Conservation (phyloP, 345 rosid genomes). For the Brassica incana region DNA sequence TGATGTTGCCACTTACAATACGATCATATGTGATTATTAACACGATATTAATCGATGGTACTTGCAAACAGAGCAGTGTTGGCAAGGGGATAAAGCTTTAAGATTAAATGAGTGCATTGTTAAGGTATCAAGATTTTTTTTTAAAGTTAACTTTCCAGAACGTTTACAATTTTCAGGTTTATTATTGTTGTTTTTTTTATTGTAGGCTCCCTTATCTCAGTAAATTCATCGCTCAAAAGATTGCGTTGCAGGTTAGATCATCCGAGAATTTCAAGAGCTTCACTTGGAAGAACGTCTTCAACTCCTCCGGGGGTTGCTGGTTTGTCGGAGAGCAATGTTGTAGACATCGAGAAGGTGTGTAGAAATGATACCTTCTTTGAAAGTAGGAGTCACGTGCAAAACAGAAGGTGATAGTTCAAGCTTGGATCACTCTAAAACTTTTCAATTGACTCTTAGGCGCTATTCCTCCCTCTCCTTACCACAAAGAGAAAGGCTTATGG, state of each 20-base stretch:
- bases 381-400: too few species aligned
- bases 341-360: too few species aligned
- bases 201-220: constrained; percentile 89
- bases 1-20: too few species aligned
- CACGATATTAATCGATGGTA: not conserved
- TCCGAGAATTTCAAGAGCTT: constrained; percentile 69
- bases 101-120: not conserved
- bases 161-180: not conserved
- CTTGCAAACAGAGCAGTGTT: not conserved
- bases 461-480: constrained; percentile 82
- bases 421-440: constrained; percentile 80
- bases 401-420: constrained; percentile 36
- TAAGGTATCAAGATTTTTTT: not conserved
- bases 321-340: constrained; percentile 56
- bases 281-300: constrained; percentile 62
- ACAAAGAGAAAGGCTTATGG: constrained; percentile 93
- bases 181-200: not conserved
- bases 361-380: too few species aligned
- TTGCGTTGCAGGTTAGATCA: constrained; percentile 55
- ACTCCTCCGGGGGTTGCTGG: constrained; percentile 65
- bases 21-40: not conserved
- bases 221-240: constrained; percentile 59
- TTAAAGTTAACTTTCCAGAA: too few species aligned
- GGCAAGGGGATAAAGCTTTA: not conserved
- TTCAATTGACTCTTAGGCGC: constrained; percentile 68